phyloP scores from a whole-genome alignment of 495 filamentous ascomycete genomes.

The Tirmania nivea region DNA sequence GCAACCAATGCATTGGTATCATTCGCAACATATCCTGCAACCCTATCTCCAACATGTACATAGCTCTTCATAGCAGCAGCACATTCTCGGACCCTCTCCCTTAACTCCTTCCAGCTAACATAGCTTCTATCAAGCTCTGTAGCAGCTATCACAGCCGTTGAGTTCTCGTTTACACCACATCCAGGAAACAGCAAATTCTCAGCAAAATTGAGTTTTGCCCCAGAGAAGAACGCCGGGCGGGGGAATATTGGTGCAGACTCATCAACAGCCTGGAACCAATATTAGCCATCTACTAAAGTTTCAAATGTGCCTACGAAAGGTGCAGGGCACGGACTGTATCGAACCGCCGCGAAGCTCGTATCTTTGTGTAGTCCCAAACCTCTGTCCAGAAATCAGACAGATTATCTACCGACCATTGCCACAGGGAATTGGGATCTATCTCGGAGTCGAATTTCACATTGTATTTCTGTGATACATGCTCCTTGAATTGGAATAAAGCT shows the following conservation, averaged over 20 bases:
- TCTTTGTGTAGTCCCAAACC: constrained; percentile 58
- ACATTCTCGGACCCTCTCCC: constrained; percentile 53
- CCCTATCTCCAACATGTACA: constrained; percentile 46
- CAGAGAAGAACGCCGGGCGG: constrained; percentile 60
- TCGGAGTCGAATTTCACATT: constrained; percentile 27
- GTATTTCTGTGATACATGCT: constrained; percentile 45
- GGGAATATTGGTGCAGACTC: constrained; percentile 53
- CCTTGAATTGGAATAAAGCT: constrained; percentile 48
- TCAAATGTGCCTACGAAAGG: constrained; percentile 1
- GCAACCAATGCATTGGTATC: constrained; percentile 66
- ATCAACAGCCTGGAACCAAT: constrained; percentile 38
- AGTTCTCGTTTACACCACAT: constrained; percentile 32
- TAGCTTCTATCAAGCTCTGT: constrained; percentile 55
- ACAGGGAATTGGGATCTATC: constrained; percentile 43
- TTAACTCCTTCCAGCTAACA: constrained; percentile 56
- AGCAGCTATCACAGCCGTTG: constrained; percentile 47
- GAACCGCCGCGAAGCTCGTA: constrained; percentile 36
- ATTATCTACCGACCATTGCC: constrained; percentile 66
- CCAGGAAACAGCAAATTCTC: constrained; percentile 73
- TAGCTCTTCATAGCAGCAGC: constrained; percentile 43
- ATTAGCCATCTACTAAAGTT: background rate
- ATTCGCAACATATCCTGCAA: constrained; percentile 76
- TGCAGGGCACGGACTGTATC: constrained; percentile 1
- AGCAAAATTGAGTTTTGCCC: constrained; percentile 65
- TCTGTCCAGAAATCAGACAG: constrained; percentile 63